A percentile compares a stretch with the other conserved stretches of the same genome.
Evolutionary conservation across 306 rosid species (phyloP).

Genomic region (Dalbergia cultrata): DNA sequence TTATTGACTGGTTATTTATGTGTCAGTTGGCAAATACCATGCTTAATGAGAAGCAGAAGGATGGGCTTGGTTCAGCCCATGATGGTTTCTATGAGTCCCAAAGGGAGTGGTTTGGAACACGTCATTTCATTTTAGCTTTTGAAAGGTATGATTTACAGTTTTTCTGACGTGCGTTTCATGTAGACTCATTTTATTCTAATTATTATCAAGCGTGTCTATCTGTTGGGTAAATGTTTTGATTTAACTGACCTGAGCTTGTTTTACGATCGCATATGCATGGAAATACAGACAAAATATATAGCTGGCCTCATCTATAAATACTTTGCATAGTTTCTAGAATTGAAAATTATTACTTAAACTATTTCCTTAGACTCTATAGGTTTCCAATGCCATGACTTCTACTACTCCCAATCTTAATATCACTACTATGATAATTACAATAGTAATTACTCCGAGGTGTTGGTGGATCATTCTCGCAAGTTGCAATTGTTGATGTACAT

Average conservation of each 20-base stretch:
- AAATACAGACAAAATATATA: neutral
- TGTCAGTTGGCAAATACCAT: constrained; percentile 77
- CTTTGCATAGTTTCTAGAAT: no score
- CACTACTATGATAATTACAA: no score
- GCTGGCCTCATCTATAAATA: neutral
- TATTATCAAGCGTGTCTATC: neutral
- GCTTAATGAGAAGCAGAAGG: constrained; percentile 90
- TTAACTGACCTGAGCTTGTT: neutral
- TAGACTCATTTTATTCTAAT: neutral
- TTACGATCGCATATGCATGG: neutral
- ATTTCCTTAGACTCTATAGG: no score
- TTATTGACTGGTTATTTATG: constrained; percentile 32
- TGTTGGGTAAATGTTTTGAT: neutral
- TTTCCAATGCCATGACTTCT: no score
- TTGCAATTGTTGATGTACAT: no score
- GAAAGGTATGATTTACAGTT: constrained; percentile 67
- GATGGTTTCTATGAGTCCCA: constrained; percentile 97
- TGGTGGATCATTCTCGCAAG: no score
- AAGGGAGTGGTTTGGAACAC: constrained; percentile 95
- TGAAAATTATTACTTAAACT: no score
- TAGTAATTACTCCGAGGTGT: no score
- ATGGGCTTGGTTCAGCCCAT: constrained; percentile 77
- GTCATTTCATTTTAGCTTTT: constrained; percentile 88
- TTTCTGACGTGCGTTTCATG: constrained; percentile 17
- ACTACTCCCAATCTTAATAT: no score